Conservation (phyloP, 306 rosid species). For the Biancaea sappan region DNA sequence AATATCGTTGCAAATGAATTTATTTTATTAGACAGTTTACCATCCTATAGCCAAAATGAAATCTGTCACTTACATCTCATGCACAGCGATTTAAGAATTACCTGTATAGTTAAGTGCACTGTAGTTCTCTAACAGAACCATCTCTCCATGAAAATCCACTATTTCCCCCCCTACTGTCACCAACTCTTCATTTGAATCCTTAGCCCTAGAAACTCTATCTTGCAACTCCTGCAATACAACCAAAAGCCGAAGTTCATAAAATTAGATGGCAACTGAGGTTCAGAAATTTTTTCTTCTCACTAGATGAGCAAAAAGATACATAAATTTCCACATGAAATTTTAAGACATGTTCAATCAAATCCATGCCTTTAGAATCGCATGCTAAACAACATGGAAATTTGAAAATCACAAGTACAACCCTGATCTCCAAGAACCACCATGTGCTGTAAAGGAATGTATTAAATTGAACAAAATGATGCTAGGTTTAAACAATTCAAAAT, state of each 20-base stretch:
- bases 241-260: background rate
- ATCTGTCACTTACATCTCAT: slow-evolving; percentile 17
- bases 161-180: slow-evolving; percentile 67
- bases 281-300: background rate
- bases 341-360: background rate
- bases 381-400: background rate
- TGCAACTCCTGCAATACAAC: slow-evolving; percentile 64
- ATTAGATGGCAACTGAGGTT: background rate
- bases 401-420: background rate
- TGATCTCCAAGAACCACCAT: background rate
- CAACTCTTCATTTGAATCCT: slow-evolving; percentile 63
- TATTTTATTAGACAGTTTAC: background rate
- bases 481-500: background rate
- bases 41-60: slow-evolving; percentile 3
- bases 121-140: slow-evolving; percentile 89
- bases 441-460: background rate
- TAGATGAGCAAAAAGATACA: background rate
- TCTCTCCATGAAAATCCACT: slow-evolving; percentile 93
- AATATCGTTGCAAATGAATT: background rate
- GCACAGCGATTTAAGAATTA: slow-evolving; percentile 24
- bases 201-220: slow-evolving; percentile 56
- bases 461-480: background rate
- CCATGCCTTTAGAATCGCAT: background rate
- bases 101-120: slow-evolving; percentile 89
- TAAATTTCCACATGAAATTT: background rate